These are phyloP conservation scores for Cercospora brassicicola DNA, from an alignment of 2,329 filamentous ascomycete genomes.

Conservation along the genomic window DNA sequence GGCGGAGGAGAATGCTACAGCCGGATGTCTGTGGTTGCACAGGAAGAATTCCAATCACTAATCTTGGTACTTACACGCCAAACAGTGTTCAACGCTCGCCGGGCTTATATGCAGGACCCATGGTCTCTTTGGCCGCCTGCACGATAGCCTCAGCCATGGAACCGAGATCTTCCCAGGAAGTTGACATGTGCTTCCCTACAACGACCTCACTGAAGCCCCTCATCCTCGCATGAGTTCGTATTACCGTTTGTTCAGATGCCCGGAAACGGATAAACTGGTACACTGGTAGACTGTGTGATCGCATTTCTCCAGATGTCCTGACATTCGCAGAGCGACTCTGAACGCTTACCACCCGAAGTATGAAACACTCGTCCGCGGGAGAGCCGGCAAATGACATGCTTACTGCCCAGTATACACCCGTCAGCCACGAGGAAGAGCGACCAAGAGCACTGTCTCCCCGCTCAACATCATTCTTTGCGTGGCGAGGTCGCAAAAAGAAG, in stretches of 20 bases:
- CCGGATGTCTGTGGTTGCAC: background rate
- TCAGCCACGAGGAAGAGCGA: background rate
- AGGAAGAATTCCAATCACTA: background rate
- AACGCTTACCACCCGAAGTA: background rate
- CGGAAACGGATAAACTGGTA: background rate
- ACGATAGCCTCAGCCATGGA: background rate
- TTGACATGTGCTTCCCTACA: background rate
- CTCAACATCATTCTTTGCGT: background rate
- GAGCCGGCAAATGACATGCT: background rate
- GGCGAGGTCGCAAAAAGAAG: background rate
- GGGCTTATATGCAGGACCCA: background rate
- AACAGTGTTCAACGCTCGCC: background rate
- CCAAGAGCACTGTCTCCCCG: background rate
- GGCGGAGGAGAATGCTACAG: background rate
- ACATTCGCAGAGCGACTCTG: background rate
- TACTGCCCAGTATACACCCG: background rate
- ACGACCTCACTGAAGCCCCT: background rate
- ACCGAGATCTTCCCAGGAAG: slow-evolving; percentile 1
- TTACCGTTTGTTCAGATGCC: background rate
- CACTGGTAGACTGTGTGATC: background rate
- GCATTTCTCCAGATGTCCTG: background rate
- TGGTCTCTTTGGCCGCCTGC: background rate
- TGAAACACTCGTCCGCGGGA: background rate
- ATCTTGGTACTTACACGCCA: background rate
- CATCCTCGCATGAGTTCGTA: background rate